Base-by-base conservation (phyloP, 164 flowering plant genomes). In the Saururus chinensis region DNA sequence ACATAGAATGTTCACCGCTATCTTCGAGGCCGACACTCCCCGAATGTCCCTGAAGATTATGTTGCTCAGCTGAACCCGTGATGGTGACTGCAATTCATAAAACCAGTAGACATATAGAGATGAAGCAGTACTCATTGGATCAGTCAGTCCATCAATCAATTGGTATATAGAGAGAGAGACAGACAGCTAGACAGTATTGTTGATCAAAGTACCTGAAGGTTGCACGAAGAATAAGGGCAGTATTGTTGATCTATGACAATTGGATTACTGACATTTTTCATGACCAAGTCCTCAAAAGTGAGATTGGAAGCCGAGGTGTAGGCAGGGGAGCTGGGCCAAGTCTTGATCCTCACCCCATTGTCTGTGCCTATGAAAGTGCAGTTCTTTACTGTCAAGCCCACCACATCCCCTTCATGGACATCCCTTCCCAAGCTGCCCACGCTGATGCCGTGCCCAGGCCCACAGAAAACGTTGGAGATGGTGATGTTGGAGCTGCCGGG, bases 321-420 rank as follows among this genome's bases (percentile, higher is more conserved):
- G n/a, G 19, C 23, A 22, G 67, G 56, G 30, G 56, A 65, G n/a
- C 81, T 89, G 82, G 80, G 83, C 90, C 90, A 86, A 24, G 86
- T 83, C 73, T 88, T 88, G 51, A 86, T 88, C 65, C 96, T 75
- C 0, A 84, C 82, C 16, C 92, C 96, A 67, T 88, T 86, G 7
- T 75, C 75, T 57, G 96, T 88, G 59, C 80, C 84, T 4, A 59
- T 65, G 56, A 65, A 13, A 40, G 61, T 65, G 57, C 67, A 65
- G 19, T 57, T 51, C 40, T 25, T 13, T 19, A 65, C 62, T 0
- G 22, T 42, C 55, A 65, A 16, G 19, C 62, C 67, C 0, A 30
- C 49, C 0, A 88, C 87, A 12, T 72, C 71, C 35, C 69, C n/a
- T 63, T 86, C 89, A 21, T 70, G 40, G 0, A 40, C 17, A 53